phyloP scores from a whole-genome alignment of 257 asterid species.

The Jasminum sambac region DNA sequence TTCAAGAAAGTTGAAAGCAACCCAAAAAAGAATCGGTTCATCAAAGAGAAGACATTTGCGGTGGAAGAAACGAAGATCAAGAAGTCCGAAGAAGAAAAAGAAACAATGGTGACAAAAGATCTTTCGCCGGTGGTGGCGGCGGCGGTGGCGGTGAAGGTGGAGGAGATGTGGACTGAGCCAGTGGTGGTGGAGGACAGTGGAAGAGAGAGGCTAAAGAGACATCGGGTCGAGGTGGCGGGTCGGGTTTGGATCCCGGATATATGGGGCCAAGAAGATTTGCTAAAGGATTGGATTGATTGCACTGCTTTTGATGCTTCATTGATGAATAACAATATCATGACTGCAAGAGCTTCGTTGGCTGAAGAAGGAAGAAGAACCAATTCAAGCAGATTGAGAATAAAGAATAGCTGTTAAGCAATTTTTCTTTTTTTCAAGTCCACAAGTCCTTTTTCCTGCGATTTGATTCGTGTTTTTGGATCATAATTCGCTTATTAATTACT shows the following conservation, averaged over 20 bases:
- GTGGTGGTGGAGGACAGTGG: slow-evolving; percentile 35
- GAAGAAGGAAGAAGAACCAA: slow-evolving; percentile 43
- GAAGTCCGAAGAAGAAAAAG: not conserved
- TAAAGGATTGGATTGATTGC: slow-evolving; percentile 82
- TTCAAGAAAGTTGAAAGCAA: not conserved
- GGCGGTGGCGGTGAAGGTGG: not conserved
- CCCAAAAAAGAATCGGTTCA: not conserved
- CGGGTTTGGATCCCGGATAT: slow-evolving; percentile 90
- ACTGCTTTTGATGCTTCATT: slow-evolving; percentile 60
- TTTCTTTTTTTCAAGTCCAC: not conserved
- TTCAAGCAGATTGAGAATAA: slow-evolving; percentile 43
- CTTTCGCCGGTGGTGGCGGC: not conserved
- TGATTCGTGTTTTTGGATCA: not conserved
- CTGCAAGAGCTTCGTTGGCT: slow-evolving; percentile 71
- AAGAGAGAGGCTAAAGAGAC: slow-evolving; percentile 77
- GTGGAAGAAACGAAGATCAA: slow-evolving; percentile 3
- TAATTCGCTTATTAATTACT: slow-evolving; percentile 8
- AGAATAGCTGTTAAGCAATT: slow-evolving; percentile 33
- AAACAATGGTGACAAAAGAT: not conserved
- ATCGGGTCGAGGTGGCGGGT: slow-evolving; percentile 77
- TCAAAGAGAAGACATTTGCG: not conserved
- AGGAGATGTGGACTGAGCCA: not conserved
- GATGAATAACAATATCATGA: slow-evolving; percentile 44
- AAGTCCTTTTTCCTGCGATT: not conserved
- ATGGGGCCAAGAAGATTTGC: slow-evolving; percentile 80